phyloP scores from a whole-genome alignment of 2,329 filamentous ascomycete species.

The Penicillium expansum region DNA sequence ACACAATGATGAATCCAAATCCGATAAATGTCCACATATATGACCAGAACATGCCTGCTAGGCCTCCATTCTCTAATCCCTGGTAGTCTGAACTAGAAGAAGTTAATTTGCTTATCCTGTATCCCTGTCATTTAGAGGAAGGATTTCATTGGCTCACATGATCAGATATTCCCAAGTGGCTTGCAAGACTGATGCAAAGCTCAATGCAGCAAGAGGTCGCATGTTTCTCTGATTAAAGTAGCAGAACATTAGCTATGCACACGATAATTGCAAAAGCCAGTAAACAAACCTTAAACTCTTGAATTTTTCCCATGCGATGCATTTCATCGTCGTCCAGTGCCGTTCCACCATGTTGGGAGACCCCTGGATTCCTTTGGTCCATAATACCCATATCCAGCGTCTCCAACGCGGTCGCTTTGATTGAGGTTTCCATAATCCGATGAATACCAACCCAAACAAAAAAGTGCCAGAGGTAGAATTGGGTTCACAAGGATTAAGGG shows the following conservation, averaged over 20 bases:
- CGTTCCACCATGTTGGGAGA: slow-evolving; percentile 7
- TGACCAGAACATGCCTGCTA: slow-evolving; percentile 30
- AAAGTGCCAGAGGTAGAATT: not conserved
- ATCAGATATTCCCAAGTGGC: slow-evolving; percentile 39
- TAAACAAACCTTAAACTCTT: slow-evolving; percentile 23
- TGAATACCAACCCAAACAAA: not conserved
- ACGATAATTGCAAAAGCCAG: not conserved
- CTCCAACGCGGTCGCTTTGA: not conserved
- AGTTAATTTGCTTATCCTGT: not conserved
- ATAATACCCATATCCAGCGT: slow-evolving; percentile 13
- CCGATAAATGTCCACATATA: slow-evolving; percentile 58
- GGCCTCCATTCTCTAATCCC: slow-evolving; percentile 27
- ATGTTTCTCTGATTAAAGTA: slow-evolving; percentile 28
- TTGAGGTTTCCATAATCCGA: not conserved
- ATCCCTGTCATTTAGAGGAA: not conserved
- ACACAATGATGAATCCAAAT: slow-evolving; percentile 59
- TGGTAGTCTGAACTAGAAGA: slow-evolving; percentile 21
- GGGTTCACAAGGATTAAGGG: not conserved
- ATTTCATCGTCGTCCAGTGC: slow-evolving; percentile 27
- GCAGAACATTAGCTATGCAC: not conserved
- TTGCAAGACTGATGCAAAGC: slow-evolving; percentile 37
- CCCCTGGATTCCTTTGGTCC: not conserved
- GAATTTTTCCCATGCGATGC: slow-evolving; percentile 31
- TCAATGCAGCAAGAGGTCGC: slow-evolving; percentile 34
- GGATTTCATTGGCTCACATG: slow-evolving; percentile 21